Evolutionary conservation across 2,329 filamentous ascomycete genomes (phyloP).

Genomic region (Ophiostoma ips): DNA sequence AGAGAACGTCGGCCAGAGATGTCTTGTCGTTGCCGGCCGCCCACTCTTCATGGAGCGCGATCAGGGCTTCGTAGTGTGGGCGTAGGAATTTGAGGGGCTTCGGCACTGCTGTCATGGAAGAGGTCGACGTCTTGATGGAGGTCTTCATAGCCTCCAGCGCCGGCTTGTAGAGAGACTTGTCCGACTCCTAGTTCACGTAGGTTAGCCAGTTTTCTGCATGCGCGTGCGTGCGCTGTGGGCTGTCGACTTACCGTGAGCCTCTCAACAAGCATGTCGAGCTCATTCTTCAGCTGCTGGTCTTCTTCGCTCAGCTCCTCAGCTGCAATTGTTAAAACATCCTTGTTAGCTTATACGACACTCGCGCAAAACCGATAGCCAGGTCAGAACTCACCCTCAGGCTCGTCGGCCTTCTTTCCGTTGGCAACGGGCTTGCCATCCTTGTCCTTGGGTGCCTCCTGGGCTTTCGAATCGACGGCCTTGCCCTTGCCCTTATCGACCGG

Average conservation of each 20-base stretch:
- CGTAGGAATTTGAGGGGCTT: slow-evolving; percentile 97
- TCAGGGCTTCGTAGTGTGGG: slow-evolving; percentile 86
- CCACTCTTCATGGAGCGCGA: slow-evolving; percentile 83
- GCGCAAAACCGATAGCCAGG: not conserved
- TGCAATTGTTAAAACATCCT: slow-evolving; percentile 11
- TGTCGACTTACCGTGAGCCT: slow-evolving; percentile 58
- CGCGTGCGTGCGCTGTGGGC: not conserved
- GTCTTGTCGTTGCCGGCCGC: slow-evolving; percentile 72
- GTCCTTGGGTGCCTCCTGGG: slow-evolving; percentile 42
- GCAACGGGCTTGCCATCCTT: slow-evolving; percentile 56
- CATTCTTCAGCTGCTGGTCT: slow-evolving; percentile 94
- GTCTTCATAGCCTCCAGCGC: slow-evolving; percentile 94
- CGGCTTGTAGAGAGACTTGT: slow-evolving; percentile 77
- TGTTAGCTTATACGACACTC: not conserved
- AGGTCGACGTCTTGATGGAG: slow-evolving; percentile 97
- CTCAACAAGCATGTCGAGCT: slow-evolving; percentile 96
- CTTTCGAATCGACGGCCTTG: slow-evolving; percentile 64
- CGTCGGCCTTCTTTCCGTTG: slow-evolving; percentile 46
- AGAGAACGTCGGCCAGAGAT: slow-evolving; percentile 84
- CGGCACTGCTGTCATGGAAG: slow-evolving; percentile 97
- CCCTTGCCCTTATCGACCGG: slow-evolving; percentile 83
- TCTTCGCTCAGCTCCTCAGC: slow-evolving; percentile 91
- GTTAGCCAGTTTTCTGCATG: not conserved
- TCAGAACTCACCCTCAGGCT: slow-evolving; percentile 27
- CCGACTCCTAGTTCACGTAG: slow-evolving; percentile 62